phyloP scores from a whole-genome alignment of 805 yeast species.

The Starmerella sirachaensis region DNA sequence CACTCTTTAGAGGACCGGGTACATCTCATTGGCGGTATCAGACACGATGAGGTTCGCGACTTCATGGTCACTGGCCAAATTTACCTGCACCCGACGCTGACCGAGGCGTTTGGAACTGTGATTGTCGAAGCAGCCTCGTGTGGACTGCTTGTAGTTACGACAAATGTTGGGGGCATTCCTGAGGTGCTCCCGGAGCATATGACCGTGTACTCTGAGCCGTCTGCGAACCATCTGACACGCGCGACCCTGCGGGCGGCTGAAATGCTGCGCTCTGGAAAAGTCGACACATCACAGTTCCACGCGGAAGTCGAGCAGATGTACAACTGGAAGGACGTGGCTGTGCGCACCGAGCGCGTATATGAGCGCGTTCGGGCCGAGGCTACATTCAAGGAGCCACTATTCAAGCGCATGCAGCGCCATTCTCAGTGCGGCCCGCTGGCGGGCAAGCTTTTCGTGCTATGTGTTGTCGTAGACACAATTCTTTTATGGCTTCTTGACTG shows the following conservation, averaged over 20 bases:
- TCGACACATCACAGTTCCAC: conserved; percentile 70
- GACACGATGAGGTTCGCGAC: conserved; percentile 86
- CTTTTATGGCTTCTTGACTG: conserved; percentile 52
- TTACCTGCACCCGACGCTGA: conserved; percentile 81
- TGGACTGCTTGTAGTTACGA: conserved; percentile 84
- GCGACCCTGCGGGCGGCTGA: conserved; percentile 63
- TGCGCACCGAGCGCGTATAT: conserved; percentile 74
- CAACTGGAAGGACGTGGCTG: conserved; percentile 84
- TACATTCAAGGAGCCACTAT: conserved; percentile 38
- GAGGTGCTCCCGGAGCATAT: conserved; percentile 87
- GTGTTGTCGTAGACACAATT: conserved; percentile 69
- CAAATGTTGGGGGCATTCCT: conserved; percentile 95
- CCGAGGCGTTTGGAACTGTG: conserved; percentile 97
- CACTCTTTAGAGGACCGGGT: conserved; percentile 79
- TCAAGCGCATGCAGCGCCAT: conserved; percentile 49
- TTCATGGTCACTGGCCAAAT: conserved; percentile 91
- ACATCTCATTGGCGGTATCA: conserved; percentile 68
- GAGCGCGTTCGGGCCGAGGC: conserved; percentile 26
- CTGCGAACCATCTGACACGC: conserved; percentile 66
- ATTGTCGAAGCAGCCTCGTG: conserved; percentile 96
- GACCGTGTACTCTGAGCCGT: conserved; percentile 85
- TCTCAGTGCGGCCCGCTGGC: conserved; percentile 64
- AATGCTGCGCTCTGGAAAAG: conserved; percentile 40
- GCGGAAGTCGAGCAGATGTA: conserved; percentile 68
- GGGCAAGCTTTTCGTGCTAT: conserved; percentile 67